phyloP scores from a whole-genome alignment of 108 stramenopile species.

The Pseudonitzschia delicatissima region DNA sequence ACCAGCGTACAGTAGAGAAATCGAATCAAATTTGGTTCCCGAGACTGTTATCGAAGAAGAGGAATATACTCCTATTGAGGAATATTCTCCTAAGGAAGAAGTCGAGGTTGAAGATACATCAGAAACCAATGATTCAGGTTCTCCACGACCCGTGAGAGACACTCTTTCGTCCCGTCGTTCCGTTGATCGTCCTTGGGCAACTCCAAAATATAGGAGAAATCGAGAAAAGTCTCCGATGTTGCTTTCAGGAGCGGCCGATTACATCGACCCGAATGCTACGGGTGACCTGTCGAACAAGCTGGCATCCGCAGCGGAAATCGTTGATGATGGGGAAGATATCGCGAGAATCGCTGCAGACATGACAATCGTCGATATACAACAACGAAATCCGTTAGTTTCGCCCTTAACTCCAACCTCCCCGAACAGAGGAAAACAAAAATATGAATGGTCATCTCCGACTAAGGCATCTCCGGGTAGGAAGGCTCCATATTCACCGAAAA shows the following conservation, averaged over 20 bases:
- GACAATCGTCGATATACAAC: background rate
- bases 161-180: slow-evolving; percentile 11
- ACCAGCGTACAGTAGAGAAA: slow-evolving; percentile 9
- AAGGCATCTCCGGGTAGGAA: background rate
- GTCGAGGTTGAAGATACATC: background rate
- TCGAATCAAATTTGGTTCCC: slow-evolving; percentile 1
- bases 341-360: slow-evolving; percentile 12
- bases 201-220: slow-evolving; percentile 25
- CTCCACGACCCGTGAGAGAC: background rate
- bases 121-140: background rate
- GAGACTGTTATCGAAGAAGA: slow-evolving; percentile 10
- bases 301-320: background rate
- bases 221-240: background rate
- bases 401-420: slow-evolving; percentile 6
- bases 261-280: slow-evolving; percentile 17
- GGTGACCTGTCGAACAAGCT: slow-evolving; percentile 6
- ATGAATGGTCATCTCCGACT: too few species aligned
- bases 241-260: slow-evolving; percentile 13
- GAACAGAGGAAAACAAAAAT: background rate
- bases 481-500: background rate
- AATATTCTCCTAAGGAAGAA: too few species aligned
- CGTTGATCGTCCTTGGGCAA: slow-evolving; percentile 29
- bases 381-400: background rate
- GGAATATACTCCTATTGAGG: slow-evolving; percentile 7
- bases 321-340: slow-evolving; percentile 13